Evolutionary conservation across 2,329 filamentous ascomycete genomes (phyloP), one percentile per base, ranked within the genome.

Genomic region (Cytospora piceicola): DNA sequence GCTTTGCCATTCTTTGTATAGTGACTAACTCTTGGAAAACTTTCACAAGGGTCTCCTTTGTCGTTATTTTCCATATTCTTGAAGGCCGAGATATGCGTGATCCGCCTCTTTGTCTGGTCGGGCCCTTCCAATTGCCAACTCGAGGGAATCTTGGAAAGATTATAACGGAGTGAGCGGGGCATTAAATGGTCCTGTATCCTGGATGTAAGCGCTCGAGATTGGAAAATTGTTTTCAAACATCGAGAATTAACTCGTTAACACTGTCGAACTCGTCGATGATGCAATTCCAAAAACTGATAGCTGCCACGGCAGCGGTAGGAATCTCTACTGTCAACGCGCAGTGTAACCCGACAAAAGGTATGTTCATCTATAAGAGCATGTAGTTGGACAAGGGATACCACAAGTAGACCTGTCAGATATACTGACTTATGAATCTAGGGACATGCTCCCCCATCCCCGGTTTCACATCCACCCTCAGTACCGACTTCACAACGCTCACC

Each of bases 331-430:
- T 49, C 29, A 62, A 49, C 4, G 60, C 60, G 22, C 30, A 56
- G 12, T 62, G 60, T 56, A 56, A 62, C 9, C 60, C 60, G 8
- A 24, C 55, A 5, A 49, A n/a, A 62, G 60, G 60, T 62, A 27
- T 30, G 52, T 52, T 42, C 46, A 29, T 2, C 15, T 20, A 17
- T 17, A 20, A 42, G 14, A 17, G 3, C 5, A 42, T 17, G 17
- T 20, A 42, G 17, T 3, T 36, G 3, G 20, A 15, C 17, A 20
- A 42, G 15, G 7, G 36, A 42, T 3, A 42, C 1, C 3, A 36
- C 34, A 2, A 34, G 32, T 36, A 14, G 4, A 36, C 1, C 2
- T 36, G 34, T 2, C 32, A 29, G 27, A 14, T 14, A 3, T 30
- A 2, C 27, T 34, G 5, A 20, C 9, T 46, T 15, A 32, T n/a